Percentiles rank a stretch among this genome's conserved stretches.
Evolutionary conservation across 106 monocot species (phyloP).

Genomic region (Dendrobium officinale): DNA sequence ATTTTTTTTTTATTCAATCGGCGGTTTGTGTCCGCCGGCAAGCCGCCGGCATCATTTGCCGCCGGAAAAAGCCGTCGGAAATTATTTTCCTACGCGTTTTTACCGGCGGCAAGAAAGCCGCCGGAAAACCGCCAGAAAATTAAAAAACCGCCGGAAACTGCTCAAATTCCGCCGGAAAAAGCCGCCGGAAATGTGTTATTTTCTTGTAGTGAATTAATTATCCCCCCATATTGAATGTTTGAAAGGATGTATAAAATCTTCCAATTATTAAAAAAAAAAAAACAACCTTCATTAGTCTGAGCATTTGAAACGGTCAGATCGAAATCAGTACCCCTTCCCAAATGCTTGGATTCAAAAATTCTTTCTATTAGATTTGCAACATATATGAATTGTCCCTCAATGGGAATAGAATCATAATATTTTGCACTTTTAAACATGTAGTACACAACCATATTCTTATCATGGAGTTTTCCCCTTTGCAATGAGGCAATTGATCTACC

Average conservation of each 20-base stretch:
- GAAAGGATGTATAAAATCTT: not conserved
- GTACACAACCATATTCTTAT: constrained; percentile 81
- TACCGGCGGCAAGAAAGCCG: no score
- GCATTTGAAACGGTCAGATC: constrained; percentile 95
- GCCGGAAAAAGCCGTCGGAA: no score
- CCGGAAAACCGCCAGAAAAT: no score
- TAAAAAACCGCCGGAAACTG: no score
- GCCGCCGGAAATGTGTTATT: no score
- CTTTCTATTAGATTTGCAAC: constrained; percentile 86
- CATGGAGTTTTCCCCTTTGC: not conserved
- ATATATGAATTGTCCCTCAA: constrained; percentile 96
- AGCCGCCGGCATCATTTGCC: no score
- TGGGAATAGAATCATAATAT: constrained; percentile 78
- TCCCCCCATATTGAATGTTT: not conserved
- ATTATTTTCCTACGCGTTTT: no score
- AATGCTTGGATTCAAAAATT: constrained; percentile 95
- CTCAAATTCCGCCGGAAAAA: no score
- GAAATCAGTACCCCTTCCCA: constrained; percentile 95
- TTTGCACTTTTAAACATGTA: constrained; percentile 99
- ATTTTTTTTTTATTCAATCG: no score
- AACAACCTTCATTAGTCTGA: constrained; percentile 93
- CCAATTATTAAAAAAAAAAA: constrained; percentile 11
- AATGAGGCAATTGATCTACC: constrained; percentile 2
- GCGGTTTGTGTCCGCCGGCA: no score
- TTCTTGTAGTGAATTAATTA: not conserved